A percentile compares a stretch with the other conserved stretches of the same genome.
Conservation (phyloP, 345 rosid genomes). For the Bruguiera sexangula region DNA sequence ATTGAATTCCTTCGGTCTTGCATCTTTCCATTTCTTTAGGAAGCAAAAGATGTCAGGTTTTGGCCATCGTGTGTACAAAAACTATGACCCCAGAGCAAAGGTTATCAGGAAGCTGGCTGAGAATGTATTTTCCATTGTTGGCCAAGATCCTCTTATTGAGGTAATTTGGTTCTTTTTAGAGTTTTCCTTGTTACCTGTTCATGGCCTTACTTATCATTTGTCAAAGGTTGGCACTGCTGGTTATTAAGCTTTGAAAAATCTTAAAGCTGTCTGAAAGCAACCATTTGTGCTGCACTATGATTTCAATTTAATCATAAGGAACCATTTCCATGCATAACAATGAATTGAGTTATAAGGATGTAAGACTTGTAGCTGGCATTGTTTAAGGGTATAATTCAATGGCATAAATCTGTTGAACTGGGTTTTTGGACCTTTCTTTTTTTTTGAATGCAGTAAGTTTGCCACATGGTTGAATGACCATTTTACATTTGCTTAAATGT, state of each 20-base stretch:
- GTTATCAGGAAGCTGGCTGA: conserved; percentile 88
- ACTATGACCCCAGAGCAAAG: conserved; percentile 96
- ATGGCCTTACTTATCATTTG: too few species aligned
- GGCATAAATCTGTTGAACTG: neutral
- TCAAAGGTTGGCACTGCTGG: too few species aligned
- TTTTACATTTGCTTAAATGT: neutral
- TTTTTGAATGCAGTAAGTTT: too few species aligned
- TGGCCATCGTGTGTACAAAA: conserved; percentile 98
- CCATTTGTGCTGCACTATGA: neutral
- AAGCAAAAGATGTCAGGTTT: conserved; percentile 99
- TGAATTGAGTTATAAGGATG: neutral
- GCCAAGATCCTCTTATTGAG: conserved; percentile 97
- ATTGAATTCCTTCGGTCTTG: neutral
- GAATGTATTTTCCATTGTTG: conserved; percentile 93
- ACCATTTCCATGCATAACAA: neutral
- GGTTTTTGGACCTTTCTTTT: neutral
- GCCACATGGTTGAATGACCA: neutral
- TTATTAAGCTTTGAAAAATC: neutral
- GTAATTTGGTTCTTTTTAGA: conserved; percentile 32
- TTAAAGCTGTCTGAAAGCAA: neutral
- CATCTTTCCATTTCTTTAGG: conserved; percentile 32
- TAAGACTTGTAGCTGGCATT: too few species aligned
- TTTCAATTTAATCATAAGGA: neutral
- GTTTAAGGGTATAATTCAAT: neutral
- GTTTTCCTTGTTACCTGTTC: neutral